Evolutionary conservation across 2,329 filamentous ascomycete species (phyloP).

Genomic region (Colletotrichum horii): DNA sequence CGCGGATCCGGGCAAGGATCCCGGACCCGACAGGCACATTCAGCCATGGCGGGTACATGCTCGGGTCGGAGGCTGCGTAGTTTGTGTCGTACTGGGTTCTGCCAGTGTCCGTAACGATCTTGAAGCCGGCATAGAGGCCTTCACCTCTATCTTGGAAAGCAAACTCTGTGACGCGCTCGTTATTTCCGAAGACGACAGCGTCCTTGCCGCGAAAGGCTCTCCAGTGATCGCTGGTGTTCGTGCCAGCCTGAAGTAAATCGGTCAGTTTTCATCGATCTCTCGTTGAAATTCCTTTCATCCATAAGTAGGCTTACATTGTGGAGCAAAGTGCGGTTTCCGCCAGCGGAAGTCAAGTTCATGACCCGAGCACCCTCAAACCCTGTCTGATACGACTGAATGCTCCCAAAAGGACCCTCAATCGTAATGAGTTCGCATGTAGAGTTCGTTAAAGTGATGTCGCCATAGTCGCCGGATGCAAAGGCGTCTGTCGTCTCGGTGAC

Average conservation of each 20-base stretch:
- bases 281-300: too few relatives aligned
- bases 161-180: not conserved
- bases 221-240: not conserved
- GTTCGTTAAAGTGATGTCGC: not conserved
- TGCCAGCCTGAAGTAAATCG: not conserved
- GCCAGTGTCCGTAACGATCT: not conserved
- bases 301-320: not conserved
- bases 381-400: not conserved
- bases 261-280: not conserved
- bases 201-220: not conserved
- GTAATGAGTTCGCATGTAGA: not conserved
- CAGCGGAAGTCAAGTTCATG: not conserved
- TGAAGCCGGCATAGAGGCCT: not conserved
- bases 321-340: not conserved
- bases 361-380: not conserved
- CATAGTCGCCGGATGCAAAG: not conserved
- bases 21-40: not conserved
- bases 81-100: not conserved
- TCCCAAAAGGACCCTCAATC: not conserved
- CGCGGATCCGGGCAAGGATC: not conserved
- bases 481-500: not conserved
- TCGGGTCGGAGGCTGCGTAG: not conserved
- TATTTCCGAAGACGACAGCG: not conserved
- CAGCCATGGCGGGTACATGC: not conserved
- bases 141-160: not conserved